A percentile compares a stretch with the other conserved stretches of the same genome.
phyloP scores from a whole-genome alignment of 1,284 basidiomycete genomes.

The Quambalaria eucalypti region DNA sequence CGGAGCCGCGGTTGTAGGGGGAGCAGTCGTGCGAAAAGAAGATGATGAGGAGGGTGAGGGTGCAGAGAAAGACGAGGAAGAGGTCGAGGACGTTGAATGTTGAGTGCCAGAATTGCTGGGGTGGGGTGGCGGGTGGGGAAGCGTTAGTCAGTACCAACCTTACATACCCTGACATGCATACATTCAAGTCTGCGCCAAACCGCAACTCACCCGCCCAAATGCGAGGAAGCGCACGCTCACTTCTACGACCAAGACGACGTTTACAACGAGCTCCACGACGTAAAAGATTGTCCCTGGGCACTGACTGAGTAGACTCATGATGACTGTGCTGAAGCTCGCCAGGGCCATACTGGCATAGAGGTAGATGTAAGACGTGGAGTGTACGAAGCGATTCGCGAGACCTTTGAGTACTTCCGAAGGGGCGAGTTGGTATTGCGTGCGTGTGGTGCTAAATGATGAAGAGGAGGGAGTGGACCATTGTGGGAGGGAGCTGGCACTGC shows the following conservation, averaged over 20 bases:
- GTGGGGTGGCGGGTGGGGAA: neutral
- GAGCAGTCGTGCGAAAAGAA: constrained; percentile 44
- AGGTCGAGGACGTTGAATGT: constrained; percentile 44
- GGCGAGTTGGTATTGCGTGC: constrained; percentile 35
- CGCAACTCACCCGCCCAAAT: constrained; percentile 27
- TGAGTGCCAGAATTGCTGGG: constrained; percentile 43
- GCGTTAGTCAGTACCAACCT: neutral
- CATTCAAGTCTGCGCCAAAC: neutral
- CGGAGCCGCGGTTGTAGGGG: constrained; percentile 20
- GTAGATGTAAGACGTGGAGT: constrained; percentile 41
- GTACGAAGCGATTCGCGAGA: constrained; percentile 44
- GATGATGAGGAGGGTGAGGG: constrained; percentile 38
- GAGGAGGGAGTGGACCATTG: neutral
- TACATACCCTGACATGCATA: neutral
- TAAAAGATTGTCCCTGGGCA: constrained; percentile 43
- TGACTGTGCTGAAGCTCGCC: constrained; percentile 36
- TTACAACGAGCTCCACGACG: constrained; percentile 37
- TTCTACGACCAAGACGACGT: constrained; percentile 39
- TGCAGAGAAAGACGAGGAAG: constrained; percentile 35
- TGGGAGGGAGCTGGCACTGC: neutral
- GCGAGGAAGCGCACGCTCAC: constrained; percentile 37
- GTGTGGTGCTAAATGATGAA: too few relatives aligned
- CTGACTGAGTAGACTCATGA: constrained; percentile 31
- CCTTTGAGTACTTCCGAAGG: constrained; percentile 42
- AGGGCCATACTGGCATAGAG: constrained; percentile 43